Evolutionary conservation across 208 protist species (phyloP).

Genomic region (Pavlovales sp.): DNA sequence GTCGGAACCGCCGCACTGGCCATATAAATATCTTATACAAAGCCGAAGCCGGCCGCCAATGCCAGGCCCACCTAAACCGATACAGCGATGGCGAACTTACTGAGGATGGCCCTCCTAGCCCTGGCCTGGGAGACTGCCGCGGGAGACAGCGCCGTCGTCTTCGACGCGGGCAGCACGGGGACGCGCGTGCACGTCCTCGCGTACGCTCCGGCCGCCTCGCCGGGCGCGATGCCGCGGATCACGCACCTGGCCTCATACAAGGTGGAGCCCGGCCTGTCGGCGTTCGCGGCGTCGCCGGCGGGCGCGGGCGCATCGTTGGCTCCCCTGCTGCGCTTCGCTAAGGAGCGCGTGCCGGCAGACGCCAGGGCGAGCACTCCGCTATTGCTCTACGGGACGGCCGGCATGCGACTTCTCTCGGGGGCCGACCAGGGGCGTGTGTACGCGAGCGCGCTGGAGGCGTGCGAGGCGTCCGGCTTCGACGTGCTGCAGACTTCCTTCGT

Average conservation of each 20-base stretch:
- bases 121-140: too few species aligned
- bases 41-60: too few species aligned
- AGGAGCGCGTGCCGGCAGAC: background rate
- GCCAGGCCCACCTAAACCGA: too few species aligned
- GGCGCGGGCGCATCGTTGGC: background rate
- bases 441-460: background rate
- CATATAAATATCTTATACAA: too few species aligned
- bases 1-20: too few species aligned
- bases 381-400: background rate
- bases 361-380: background rate
- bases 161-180: conserved; percentile 14
- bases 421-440: background rate
- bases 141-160: conserved; percentile 27
- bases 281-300: background rate
- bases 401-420: background rate
- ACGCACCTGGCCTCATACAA: background rate
- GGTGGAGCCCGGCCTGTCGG: conserved; percentile 9
- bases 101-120: too few species aligned
- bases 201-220: background rate
- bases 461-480: background rate
- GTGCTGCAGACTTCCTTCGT: background rate
- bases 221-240: background rate
- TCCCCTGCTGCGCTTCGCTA: background rate
- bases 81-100: too few species aligned
- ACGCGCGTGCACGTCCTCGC: conserved; percentile 3